A percentile compares a stretch with the other conserved stretches of the same genome.
Conservation (phyloP, 305 asterid genomes). For the Fraxinus nigra region DNA sequence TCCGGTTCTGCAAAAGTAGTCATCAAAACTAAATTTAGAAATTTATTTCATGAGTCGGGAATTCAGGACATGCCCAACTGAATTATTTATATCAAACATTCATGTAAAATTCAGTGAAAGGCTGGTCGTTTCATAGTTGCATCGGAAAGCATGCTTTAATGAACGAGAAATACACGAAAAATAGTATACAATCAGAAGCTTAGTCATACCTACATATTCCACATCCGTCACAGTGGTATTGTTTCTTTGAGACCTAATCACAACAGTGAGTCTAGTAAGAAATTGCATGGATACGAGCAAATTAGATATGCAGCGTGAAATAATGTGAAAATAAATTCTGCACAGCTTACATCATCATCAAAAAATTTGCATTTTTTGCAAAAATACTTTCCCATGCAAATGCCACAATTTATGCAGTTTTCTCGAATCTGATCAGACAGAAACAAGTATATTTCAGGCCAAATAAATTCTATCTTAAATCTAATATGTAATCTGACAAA, state of each 20-base stretch:
- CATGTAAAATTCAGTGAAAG: neutral
- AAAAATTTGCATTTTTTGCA: conserved; percentile 57
- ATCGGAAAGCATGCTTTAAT: neutral
- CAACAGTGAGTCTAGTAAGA: neutral
- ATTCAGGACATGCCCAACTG: neutral
- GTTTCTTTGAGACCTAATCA: conserved; percentile 53
- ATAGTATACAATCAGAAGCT: neutral
- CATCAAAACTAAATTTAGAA: conserved; percentile 5
- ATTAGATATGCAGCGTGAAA: neutral
- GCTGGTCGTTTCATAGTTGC: neutral
- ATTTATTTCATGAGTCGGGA: neutral
- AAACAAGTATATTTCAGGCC: conserved; percentile 1
- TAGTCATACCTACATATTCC: conserved; percentile 57
- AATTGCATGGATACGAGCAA: neutral
- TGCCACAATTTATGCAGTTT: conserved; percentile 44
- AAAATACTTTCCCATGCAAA: conserved; percentile 58
- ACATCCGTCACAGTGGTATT: conserved; percentile 60
- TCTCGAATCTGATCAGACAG: conserved; percentile 47
- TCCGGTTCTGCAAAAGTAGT: conserved; percentile 46
- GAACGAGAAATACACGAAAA: neutral
- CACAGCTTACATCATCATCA: conserved; percentile 47
- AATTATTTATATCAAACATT: neutral
- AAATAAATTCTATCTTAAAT: neutral
- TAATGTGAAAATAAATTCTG: neutral
- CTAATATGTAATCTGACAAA: neutral